Percentiles rank a stretch among this genome's conserved stretches.
phyloP scores from a whole-genome alignment of 2,329 filamentous ascomycete species.

The Neopestalotiopsis clavispora region DNA sequence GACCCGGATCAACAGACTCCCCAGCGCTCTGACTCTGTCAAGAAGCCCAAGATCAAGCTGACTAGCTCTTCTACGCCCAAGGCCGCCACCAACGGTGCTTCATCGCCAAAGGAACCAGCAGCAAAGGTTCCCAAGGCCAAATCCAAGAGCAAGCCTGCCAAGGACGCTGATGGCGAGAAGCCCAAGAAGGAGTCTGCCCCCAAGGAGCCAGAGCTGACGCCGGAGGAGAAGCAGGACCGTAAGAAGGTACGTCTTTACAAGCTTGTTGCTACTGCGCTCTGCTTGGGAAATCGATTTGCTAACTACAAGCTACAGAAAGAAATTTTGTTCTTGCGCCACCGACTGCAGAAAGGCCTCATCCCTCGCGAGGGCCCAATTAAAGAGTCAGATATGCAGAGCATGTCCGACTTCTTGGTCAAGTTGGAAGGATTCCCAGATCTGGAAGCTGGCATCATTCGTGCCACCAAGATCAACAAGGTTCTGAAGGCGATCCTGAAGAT shows the following conservation, averaged over 20 bases:
- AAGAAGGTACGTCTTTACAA: constrained; percentile 58
- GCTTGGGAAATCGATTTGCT: constrained; percentile 29
- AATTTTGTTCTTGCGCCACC: constrained; percentile 92
- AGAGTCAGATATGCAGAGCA: constrained; percentile 79
- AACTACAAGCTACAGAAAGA: constrained; percentile 59
- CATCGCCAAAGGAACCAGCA: constrained; percentile 47
- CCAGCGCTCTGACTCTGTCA: constrained; percentile 65
- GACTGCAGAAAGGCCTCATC: constrained; percentile 92
- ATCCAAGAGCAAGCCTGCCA: constrained; percentile 48
- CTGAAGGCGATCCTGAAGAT: constrained; percentile 93
- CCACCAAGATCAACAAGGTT: constrained; percentile 98
- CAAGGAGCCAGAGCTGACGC: constrained; percentile 62
- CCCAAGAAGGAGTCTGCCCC: constrained; percentile 51
- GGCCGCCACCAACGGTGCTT: constrained; percentile 63
- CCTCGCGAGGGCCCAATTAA: constrained; percentile 84
- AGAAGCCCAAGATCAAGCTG: constrained; percentile 72
- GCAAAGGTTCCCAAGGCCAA: constrained; percentile 63
- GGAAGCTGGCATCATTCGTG: constrained; percentile 85
- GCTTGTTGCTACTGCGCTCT: not conserved
- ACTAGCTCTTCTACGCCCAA: constrained; percentile 72
- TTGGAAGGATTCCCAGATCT: constrained; percentile 81
- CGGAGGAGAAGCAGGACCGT: constrained; percentile 61
- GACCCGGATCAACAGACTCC: constrained; percentile 47
- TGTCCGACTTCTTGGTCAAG: constrained; percentile 79
- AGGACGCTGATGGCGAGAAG: constrained; percentile 55